Base-by-base conservation (phyloP, 805 yeast genomes). In the Soucietia sequanensis region DNA sequence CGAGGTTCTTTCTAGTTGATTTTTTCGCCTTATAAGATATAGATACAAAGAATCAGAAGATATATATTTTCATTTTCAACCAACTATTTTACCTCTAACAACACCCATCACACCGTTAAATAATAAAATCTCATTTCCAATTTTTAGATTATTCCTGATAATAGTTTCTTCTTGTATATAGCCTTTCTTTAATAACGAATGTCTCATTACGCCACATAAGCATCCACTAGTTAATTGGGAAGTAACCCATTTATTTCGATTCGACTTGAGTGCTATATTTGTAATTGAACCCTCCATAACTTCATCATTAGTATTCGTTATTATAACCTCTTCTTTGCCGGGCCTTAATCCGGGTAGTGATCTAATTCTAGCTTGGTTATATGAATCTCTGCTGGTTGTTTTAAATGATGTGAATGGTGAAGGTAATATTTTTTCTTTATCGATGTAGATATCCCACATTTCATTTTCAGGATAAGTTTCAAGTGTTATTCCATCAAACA, bases 61-160 rank as follows among this genome's bases (percentile, higher is more conserved):
- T n/a, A n/a, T n/a, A n/a, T n/a, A n/a, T n/a, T n/a, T n/a, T n/a
- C n/a, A n/a, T n/a, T n/a, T n/a, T n/a, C n/a, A n/a, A n/a, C 45
- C 47, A n/a, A 55, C 52, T 3, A 84, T 58, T 6, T 54, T 62
- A 2, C 85, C 93, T 42, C 70, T 75, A 0, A 77, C 76, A 10
- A 86, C 83, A 2, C 99, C 99, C 62, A 79, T 76, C 4, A 91
- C 70, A 6, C 88, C 96, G 59, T 91, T 91, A 56, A 88, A 80
- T 16, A 91, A 49, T 23, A 93, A 52, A 1, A 90, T 72, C 23
- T 75, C 78, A 38, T 81, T 88, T 4, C 95, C 95, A n/a, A 58
- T 56, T 21, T 54, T 48, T 3, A 91, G 47, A n/a, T 73, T 74
- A 9, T 62, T 56, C 15, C 68, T 50, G 2, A 52, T 47, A 4